Base-by-base conservation (phyloP, 2,329 filamentous ascomycete species). In the Plenodomus biglobosus region DNA sequence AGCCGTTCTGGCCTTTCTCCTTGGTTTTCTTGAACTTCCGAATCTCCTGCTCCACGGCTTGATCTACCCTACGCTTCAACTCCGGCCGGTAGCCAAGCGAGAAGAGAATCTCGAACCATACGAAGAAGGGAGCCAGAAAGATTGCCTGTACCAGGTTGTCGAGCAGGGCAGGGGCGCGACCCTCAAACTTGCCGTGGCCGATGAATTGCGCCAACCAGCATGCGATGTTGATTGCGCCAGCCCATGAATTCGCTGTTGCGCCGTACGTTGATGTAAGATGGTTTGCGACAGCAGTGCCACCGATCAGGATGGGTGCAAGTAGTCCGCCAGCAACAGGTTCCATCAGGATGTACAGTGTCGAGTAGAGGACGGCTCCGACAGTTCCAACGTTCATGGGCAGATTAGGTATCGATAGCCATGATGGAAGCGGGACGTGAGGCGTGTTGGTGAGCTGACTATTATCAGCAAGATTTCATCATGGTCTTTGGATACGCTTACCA, bases 101-200 rank as follows among this genome's bases (percentile, higher is more conserved):
- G 78, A 99, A 99, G 20, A 99, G 80, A 19, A 95, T 75, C 76
- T 97, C 92, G 62, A 99, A 87, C 89, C 94, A 99, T 49, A 97
- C 92, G 63, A 97, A 99, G 65, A 99, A 87, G 8, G 94, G 94
- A 0, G 94, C 94, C 19, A 97, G 80, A 66, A 97, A 92, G 56
- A 97, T 73, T 21, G 94, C 92, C 74, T 97, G 94, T 40, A 95
- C 80, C 36, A 97, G 75, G 66, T 96, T 97, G 74, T 97, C 92
- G 40, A 97, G 76, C 55, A 97, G 76, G 3, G 92, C 92, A 7
- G 92, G 94, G 2, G 92, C 90, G 43, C 92, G 84, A 17, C 88
- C 85, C 74, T 97, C 94, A 61, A 90, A 97, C 42, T 81, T 84
- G 32, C 91, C 92, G 67, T 99, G 94, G 21, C 94, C 94, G 42